These are phyloP conservation scores for Phytopythium vexans DNA, from an alignment of 352 stramenopile species.

Conservation along the genomic window DNA sequence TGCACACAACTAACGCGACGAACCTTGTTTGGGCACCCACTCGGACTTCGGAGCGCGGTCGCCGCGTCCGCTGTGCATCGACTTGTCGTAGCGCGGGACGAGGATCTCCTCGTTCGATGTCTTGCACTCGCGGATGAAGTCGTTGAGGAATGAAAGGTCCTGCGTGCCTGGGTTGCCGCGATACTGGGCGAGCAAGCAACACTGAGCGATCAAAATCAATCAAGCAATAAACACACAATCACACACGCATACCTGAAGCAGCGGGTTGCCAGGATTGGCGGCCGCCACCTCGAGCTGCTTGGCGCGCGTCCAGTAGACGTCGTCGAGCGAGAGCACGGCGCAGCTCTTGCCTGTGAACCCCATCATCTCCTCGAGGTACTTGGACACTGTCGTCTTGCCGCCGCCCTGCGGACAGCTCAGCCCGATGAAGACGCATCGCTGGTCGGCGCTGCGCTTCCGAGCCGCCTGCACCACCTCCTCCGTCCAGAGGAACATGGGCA, in stretches of 20 bases:
- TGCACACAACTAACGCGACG: not conserved
- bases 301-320: constrained; percentile 73
- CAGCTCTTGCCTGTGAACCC: constrained; percentile 49
- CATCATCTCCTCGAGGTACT: constrained; percentile 65
- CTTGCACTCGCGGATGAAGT: constrained; percentile 60
- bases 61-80: constrained; percentile 59
- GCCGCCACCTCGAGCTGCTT: constrained; percentile 64
- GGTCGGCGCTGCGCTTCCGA: constrained; percentile 11
- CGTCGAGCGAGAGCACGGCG: constrained; percentile 77
- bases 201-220: too few relatives aligned
- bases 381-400: constrained; percentile 82
- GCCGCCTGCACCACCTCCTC: constrained; percentile 42
- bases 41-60: constrained; percentile 55
- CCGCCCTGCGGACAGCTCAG: constrained; percentile 83
- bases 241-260: constrained; percentile 57
- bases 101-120: constrained; percentile 32
- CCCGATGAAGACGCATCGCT: constrained; percentile 65
- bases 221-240: not conserved
- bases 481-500: constrained; percentile 76
- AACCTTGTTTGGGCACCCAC: constrained; percentile 59
- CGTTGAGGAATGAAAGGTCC: constrained; percentile 62
- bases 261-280: constrained; percentile 55
- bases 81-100: constrained; percentile 82
- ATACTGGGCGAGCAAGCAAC: constrained; percentile 28
- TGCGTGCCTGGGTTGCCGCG: constrained; percentile 83